Percentiles rank a stretch among this genome's conserved stretches.
Conservation (phyloP, 306 rosid genomes). For the Bauhinia variegata region DNA sequence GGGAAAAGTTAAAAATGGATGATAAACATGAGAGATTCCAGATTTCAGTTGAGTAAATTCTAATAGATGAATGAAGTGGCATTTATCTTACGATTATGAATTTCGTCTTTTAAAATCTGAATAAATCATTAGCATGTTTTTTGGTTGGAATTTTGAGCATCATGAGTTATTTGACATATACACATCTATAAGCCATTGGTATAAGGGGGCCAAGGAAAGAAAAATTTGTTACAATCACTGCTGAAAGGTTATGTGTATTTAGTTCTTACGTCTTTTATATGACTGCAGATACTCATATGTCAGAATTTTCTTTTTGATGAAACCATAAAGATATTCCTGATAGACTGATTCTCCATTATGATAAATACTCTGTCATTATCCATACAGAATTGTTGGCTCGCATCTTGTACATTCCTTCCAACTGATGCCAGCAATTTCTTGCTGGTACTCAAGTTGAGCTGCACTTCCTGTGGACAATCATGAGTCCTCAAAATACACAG, state of each 20-base stretch:
- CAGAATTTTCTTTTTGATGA: not conserved
- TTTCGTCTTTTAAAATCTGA: too few species aligned
- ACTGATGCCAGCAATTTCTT: slow-evolving; percentile 73
- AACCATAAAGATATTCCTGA: not conserved
- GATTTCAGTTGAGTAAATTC: too few species aligned
- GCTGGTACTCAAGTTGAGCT: slow-evolving; percentile 61
- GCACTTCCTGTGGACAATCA: slow-evolving; percentile 31
- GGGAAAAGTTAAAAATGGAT: not conserved
- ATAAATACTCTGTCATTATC: slow-evolving; percentile 33
- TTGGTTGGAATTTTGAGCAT: too few species aligned
- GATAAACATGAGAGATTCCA: not conserved
- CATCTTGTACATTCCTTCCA: slow-evolving; percentile 36
- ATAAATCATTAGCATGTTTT: too few species aligned
- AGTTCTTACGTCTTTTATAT: not conserved
- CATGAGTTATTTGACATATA: too few species aligned
- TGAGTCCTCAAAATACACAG: slow-evolving; percentile 52
- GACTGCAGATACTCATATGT: not conserved
- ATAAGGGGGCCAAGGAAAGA: not conserved
- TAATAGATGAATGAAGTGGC: slow-evolving; percentile 1
- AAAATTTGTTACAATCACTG: too few species aligned
- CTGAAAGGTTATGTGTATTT: not conserved
- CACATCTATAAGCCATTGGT: not conserved
- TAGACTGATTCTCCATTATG: slow-evolving; percentile 1
- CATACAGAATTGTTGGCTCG: slow-evolving; percentile 42
- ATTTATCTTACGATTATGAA: not conserved